Conservation (phyloP, 768 basidiomycete species). For the Boletus eberwhitei region DNA sequence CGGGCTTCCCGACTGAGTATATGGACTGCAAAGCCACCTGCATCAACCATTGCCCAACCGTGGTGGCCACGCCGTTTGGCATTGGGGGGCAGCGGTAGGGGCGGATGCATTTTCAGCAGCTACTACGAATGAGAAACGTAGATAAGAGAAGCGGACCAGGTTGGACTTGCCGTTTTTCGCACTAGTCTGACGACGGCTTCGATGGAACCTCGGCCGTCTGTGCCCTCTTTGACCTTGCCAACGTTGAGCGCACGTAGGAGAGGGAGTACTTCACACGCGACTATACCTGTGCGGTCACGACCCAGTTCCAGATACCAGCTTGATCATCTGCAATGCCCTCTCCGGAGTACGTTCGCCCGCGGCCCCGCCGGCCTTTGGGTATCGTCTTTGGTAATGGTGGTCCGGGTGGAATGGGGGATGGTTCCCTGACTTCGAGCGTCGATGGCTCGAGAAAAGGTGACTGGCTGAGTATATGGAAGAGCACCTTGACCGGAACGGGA, state of each 20-base stretch:
- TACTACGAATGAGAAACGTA: constrained; percentile 28
- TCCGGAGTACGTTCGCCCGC: constrained; percentile 66
- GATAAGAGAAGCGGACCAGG: not conserved
- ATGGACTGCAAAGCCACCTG: constrained; percentile 77
- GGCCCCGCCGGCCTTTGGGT: constrained; percentile 60
- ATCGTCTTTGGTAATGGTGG: constrained; percentile 55
- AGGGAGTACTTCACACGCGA: not conserved
- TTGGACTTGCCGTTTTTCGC: constrained; percentile 60
- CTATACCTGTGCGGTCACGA: constrained; percentile 66
- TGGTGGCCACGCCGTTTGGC: constrained; percentile 56
- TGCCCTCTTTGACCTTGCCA: constrained; percentile 75
- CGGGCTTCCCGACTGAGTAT: constrained; percentile 63
- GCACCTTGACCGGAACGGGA: constrained; percentile 48
- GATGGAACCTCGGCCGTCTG: constrained; percentile 74
- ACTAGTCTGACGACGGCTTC: constrained; percentile 70
- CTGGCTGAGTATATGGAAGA: constrained; percentile 53
- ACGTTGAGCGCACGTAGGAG: not conserved
- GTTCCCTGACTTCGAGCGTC: constrained; percentile 51
- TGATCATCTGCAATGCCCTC: constrained; percentile 53
- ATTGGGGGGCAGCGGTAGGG: constrained; percentile 60
- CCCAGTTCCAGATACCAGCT: constrained; percentile 73
- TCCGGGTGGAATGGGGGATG: constrained; percentile 48
- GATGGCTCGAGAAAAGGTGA: constrained; percentile 71
- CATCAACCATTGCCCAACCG: constrained; percentile 85
- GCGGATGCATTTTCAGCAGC: constrained; percentile 58